Base-by-base conservation (phyloP, 257 asterid genomes). In the Solanum bulbocastanum region DNA sequence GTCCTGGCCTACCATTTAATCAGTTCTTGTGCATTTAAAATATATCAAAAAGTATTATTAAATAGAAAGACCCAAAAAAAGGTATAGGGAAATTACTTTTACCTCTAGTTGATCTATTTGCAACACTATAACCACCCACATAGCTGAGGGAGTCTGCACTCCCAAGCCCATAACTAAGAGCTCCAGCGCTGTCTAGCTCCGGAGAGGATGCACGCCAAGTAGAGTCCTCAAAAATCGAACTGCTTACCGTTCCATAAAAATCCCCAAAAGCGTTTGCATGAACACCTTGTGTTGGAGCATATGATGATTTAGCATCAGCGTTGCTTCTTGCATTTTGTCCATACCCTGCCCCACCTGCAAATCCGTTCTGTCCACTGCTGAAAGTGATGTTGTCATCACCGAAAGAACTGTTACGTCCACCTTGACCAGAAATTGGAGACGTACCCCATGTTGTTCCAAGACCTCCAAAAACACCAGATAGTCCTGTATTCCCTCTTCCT, bases 71-170 rank as follows among this genome's bases (percentile, higher is more conserved):
- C 39, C 3, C 62, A 8, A n/a, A 8, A 52, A 42, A 42, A 44
- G 12, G 30, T 6, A 66, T 25, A 72, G 56, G 81, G 15, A 33
- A 56, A 49, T 20, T 84, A 87, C 76, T 40, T 81, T 83, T 88
- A 94, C 98, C 98, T 94, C 98, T 92, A 92, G 90, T 93, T 87
- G 97, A 89, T 90, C 96, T 92, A 92, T 91, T 92, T 65, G 89
- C 87, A 90, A 92, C 90, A 81, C 90, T 90, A 92, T 91, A 93
- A 89, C 89, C 91, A 87, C 97, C 98, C 83, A 88, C 94, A 88
- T 90, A 93, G 86, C 88, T 93, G 88, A 91, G 91, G 13, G 94
- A 84, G 89, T 81, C 92, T 37, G 91, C 83, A 92, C 56, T 94
- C 33, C 92, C 91, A 42, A 86, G 92, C 76, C 94, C 94, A 91